These are phyloP conservation scores for Phoma sp. DNA, from an alignment of 2,329 filamentous ascomycete species.

Conservation along the genomic window DNA sequence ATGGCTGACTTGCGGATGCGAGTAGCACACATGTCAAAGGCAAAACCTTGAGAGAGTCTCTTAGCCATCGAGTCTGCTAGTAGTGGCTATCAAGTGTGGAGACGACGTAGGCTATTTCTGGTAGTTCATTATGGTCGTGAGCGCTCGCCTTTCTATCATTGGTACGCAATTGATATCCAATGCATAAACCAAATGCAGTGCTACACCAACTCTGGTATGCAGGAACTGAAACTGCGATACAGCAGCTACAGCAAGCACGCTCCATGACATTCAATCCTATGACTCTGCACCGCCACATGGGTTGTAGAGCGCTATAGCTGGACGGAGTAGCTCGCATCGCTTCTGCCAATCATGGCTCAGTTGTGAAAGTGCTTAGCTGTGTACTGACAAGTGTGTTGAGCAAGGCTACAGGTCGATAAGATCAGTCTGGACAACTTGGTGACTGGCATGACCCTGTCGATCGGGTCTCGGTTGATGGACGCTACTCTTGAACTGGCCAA, in stretches of 20 bases:
- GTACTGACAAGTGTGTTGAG: slow-evolving; percentile 20
- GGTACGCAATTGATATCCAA: slow-evolving; percentile 6
- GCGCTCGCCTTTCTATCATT: neutral
- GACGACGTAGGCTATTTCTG: slow-evolving; percentile 5
- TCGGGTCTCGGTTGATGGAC: slow-evolving; percentile 15
- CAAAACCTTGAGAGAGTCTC: neutral
- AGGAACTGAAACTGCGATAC: slow-evolving; percentile 8
- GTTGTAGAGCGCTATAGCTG: slow-evolving; percentile 5
- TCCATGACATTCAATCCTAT: neutral
- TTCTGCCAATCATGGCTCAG: slow-evolving; percentile 2
- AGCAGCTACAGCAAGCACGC: neutral
- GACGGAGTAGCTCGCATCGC: neutral
- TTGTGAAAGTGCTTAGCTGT: slow-evolving; percentile 11
- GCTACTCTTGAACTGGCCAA: slow-evolving; percentile 17
- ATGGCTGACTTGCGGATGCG: slow-evolving; percentile 3
- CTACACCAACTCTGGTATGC: neutral
- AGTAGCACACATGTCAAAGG: slow-evolving; percentile 3
- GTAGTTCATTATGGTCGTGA: neutral
- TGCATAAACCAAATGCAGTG: slow-evolving; percentile 10
- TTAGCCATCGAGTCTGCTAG: neutral
- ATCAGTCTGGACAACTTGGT: slow-evolving; percentile 27
- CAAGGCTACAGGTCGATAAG: slow-evolving; percentile 32
- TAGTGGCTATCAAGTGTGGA: neutral
- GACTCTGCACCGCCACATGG: slow-evolving; percentile 10
- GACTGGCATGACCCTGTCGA: slow-evolving; percentile 31